A percentile compares a stretch with the other conserved stretches of the same genome.
Evolutionary conservation across 345 rosid genomes (phyloP).

Genomic region (Bruguiera gymnorhiza): DNA sequence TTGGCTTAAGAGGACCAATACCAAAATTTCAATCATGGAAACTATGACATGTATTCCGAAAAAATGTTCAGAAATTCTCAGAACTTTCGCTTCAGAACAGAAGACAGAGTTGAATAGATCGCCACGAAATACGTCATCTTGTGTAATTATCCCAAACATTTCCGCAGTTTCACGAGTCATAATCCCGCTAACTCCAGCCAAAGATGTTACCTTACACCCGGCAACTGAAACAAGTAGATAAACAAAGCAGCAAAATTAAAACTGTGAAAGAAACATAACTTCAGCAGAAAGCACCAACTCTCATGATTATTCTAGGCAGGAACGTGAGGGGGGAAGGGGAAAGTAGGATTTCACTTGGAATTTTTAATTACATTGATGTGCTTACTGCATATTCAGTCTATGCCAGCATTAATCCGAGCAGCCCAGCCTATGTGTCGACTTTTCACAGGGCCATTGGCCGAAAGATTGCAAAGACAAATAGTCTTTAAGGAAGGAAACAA

Average conservation of each 20-base stretch:
- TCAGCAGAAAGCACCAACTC: background rate
- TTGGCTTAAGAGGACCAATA: background rate
- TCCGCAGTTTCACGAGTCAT: constrained; percentile 84
- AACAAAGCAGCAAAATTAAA: background rate
- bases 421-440: background rate
- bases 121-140: constrained; percentile 62
- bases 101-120: constrained; percentile 2
- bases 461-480: no score
- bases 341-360: background rate
- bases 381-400: background rate
- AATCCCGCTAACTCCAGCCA: constrained; percentile 67
- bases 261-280: background rate
- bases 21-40: background rate
- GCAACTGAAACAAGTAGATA: constrained; percentile 51
- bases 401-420: background rate
- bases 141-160: constrained; percentile 74
- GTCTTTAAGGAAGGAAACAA: no score
- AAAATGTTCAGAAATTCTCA: no score
- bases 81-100: no score
- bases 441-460: no score
- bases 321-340: no score
- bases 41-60: background rate
- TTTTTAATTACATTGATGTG: background rate
- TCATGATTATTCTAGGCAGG: no score
- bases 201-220: constrained; percentile 55